phyloP scores from a whole-genome alignment of 2,329 filamentous ascomycete genomes.

The Pezicula neosporulosa region DNA sequence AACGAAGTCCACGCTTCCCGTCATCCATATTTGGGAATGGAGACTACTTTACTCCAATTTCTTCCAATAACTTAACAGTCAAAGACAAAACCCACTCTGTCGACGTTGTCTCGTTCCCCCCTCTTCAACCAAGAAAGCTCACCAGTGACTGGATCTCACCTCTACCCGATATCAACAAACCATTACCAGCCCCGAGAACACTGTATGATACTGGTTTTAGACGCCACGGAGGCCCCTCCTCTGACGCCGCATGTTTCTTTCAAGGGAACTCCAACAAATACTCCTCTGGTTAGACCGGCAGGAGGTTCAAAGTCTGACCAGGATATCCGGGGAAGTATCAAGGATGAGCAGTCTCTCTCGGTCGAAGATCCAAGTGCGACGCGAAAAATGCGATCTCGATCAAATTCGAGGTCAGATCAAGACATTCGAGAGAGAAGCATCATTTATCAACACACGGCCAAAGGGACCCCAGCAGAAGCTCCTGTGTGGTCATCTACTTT shows the following conservation, averaged over 20 bases:
- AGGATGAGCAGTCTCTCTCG: background rate
- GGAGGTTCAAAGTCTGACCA: background rate
- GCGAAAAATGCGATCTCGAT: too few species aligned
- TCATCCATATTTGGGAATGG: background rate
- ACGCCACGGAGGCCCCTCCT: conserved; percentile 11
- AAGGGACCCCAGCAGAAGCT: too few species aligned
- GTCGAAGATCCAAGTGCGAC: too few species aligned
- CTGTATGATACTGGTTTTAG: conserved; percentile 18
- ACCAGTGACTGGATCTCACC: conserved; percentile 24
- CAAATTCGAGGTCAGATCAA: too few species aligned
- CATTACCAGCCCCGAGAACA: conserved; percentile 4
- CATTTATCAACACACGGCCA: too few species aligned
- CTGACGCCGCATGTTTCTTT: background rate
- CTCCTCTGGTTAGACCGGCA: conserved; percentile 2
- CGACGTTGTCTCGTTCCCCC: conserved; percentile 22
- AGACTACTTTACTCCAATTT: background rate
- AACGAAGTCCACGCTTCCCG: conserved; percentile 2
- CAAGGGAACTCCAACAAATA: background rate
- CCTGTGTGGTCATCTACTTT: too few species aligned
- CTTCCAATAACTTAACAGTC: background rate
- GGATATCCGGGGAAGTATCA: background rate
- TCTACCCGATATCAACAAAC: conserved; percentile 17
- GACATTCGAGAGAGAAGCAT: too few species aligned
- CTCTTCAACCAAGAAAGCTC: conserved; percentile 16
- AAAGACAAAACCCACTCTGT: conserved; percentile 4